Evolutionary conservation across 2,329 filamentous ascomycete species (phyloP).

Genomic region (Incumbomyces delicatus): DNA sequence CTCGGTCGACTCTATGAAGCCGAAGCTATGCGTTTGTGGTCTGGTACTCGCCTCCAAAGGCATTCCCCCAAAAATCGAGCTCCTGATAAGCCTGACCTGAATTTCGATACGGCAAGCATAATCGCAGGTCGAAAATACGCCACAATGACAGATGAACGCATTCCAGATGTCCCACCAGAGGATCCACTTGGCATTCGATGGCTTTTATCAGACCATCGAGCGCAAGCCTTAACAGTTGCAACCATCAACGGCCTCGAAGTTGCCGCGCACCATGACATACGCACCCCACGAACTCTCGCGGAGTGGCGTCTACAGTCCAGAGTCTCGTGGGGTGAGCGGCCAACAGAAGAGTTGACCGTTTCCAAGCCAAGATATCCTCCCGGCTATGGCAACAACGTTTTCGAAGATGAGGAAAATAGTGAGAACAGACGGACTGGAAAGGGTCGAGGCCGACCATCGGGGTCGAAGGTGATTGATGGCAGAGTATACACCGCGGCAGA

Average conservation of each 20-base stretch:
- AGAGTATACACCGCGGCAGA: constrained; percentile 14
- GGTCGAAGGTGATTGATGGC: constrained; percentile 18
- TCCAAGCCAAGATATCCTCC: background rate
- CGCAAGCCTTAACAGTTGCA: constrained; percentile 46
- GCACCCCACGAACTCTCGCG: constrained; percentile 30
- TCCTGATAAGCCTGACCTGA: constrained; percentile 26
- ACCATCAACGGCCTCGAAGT: constrained; percentile 46
- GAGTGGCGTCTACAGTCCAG: constrained; percentile 37
- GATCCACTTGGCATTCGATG: constrained; percentile 31
- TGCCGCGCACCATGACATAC: constrained; percentile 36
- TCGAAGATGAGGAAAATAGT: background rate
- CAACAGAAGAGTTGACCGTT: constrained; percentile 5
- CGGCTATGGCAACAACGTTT: background rate
- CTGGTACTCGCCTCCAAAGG: constrained; percentile 16
- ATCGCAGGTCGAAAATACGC: constrained; percentile 40
- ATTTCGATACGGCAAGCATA: constrained; percentile 38
- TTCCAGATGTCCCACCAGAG: constrained; percentile 26
- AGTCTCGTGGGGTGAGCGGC: constrained; percentile 31
- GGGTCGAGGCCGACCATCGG: constrained; percentile 14
- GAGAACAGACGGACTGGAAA: background rate
- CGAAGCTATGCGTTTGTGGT: constrained; percentile 32
- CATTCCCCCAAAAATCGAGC: constrained; percentile 28
- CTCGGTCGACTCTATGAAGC: constrained; percentile 47
- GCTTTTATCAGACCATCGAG: constrained; percentile 49
- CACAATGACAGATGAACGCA: constrained; percentile 38